phyloP scores from a whole-genome alignment of 2,329 filamentous ascomycete genomes.

The Paecilomyces sp. region DNA sequence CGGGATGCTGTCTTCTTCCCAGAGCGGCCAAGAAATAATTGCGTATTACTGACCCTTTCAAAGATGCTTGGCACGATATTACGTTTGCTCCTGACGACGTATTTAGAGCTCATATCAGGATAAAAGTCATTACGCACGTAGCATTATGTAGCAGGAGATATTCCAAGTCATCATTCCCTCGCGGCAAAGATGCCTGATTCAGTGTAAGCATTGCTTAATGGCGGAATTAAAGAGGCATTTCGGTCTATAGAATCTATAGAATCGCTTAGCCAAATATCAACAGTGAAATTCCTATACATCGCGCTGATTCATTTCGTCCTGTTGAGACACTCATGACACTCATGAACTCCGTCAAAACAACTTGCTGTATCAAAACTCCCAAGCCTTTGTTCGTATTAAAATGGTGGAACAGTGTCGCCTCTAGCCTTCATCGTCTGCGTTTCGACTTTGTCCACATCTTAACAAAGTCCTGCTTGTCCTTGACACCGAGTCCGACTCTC shows the following conservation, averaged over 20 bases:
- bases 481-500: conserved; percentile 73
- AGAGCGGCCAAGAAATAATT: neutral
- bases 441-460: conserved; percentile 54
- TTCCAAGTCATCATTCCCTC: too few relatives aligned
- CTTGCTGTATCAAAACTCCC: neutral
- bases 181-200: neutral
- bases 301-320: neutral
- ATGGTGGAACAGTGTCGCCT: neutral
- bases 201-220: neutral
- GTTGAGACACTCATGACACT: neutral
- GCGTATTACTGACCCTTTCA: neutral
- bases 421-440: conserved; percentile 5
- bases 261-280: neutral
- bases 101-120: neutral
- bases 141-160: too few relatives aligned
- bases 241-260: neutral
- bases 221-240: neutral
- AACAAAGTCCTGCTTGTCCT: conserved; percentile 78
- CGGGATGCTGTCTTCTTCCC: neutral
- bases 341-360: neutral
- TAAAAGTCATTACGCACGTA: neutral
- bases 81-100: neutral
- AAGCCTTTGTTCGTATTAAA: neutral
- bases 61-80: neutral
- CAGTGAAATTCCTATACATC: neutral